Base-by-base conservation (phyloP, 768 basidiomycete genomes). In the Pleurotus cornucopiae region DNA sequence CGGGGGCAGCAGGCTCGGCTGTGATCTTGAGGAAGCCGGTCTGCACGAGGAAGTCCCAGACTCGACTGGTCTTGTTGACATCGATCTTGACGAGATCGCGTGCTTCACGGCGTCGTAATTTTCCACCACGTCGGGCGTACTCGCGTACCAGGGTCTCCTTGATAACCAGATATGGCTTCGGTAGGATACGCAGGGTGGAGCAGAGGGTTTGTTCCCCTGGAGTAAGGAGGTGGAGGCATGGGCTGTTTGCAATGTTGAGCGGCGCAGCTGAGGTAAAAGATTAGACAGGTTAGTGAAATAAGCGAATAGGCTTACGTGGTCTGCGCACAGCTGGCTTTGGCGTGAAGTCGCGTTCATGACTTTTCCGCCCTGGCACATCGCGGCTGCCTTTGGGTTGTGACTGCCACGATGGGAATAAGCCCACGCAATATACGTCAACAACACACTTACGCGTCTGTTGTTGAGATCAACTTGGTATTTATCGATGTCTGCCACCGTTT, bases 91-190 rank as follows among this genome's bases (percentile, higher is more conserved):
- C 86, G 58, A 96, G 76, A 68, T 92, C 91, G 49, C 91, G 82
- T 9, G 94, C 93, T 69, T 97, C 94, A 53, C 94, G 79, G 26
- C 91, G 81, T 48, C 90, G 88, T 44, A 98, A 78, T 67, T 91
- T 89, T 9, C 95, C 95, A 18, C 90, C 89, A 54, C 94, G 78
- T 23, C 93, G 80, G 1, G 91, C 92, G 63, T 93, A 97, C 74
- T 98, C 96, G 30, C 94, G 84, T 26, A 99, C 86, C 41, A 97
- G 82, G 4, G 89, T 92, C 70, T 97, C 94, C 68, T 99, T 99
- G 73, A 98, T 91, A 58, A 90, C 84, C 51, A 99, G 84, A 68
- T 97, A 99, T 0, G 97, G 94, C 65, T 93, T 92, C 0, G 97
- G 96, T 16, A 97, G 79, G 57, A 99, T 94, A 5, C 94, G 88